Conservation (phyloP, 2,329 filamentous ascomycete species). For the Colletotrichum cuscutae region DNA sequence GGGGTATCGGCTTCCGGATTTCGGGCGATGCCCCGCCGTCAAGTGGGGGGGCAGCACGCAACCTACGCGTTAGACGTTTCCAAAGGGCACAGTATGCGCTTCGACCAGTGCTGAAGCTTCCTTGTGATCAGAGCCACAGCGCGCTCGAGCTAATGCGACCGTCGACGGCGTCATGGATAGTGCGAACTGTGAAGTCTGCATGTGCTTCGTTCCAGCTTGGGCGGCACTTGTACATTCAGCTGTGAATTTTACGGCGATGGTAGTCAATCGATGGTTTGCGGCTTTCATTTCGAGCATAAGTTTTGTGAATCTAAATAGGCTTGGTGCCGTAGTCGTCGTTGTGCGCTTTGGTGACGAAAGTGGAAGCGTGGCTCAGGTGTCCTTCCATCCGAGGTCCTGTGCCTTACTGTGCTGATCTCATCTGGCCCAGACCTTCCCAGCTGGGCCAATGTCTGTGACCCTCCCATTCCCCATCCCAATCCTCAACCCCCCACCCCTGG, state of each 20-base stretch:
- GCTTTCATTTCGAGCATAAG: background rate
- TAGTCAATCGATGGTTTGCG: background rate
- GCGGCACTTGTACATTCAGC: background rate
- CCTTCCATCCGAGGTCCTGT: background rate
- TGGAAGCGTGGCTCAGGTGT: background rate
- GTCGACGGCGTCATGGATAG: background rate
- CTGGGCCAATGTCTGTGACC: background rate
- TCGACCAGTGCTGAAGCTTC: background rate
- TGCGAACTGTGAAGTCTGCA: background rate
- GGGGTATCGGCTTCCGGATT: constrained; percentile 32
- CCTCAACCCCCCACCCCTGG: background rate
- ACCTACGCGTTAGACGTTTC: background rate
- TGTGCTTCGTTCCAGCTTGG: background rate
- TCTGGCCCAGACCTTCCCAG: constrained; percentile 12
- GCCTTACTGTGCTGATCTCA: constrained; percentile 16
- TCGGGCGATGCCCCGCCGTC: constrained; percentile 12
- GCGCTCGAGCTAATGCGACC: background rate
- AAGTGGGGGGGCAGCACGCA: background rate
- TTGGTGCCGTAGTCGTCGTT: background rate
- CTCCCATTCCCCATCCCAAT: background rate
- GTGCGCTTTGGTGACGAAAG: background rate
- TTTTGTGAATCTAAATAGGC: background rate
- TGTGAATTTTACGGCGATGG: background rate
- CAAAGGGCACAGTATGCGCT: background rate
- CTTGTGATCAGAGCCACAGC: constrained; percentile 9